phyloP scores from a whole-genome alignment of 176 grass and related monocot genomes.

The Calamus simplicifolius region DNA sequence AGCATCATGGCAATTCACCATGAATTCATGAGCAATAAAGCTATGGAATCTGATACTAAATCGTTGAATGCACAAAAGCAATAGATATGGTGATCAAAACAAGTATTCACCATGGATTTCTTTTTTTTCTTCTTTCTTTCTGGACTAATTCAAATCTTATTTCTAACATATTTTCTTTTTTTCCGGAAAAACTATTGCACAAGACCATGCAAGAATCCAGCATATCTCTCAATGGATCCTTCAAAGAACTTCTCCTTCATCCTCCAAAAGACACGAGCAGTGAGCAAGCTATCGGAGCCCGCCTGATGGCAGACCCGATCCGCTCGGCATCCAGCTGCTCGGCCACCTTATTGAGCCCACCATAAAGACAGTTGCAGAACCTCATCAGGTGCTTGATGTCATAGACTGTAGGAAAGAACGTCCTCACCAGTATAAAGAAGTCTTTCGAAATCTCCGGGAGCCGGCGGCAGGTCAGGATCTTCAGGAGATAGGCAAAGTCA shows the following conservation, averaged over 20 bases:
- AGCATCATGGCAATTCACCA: too few relatives aligned
- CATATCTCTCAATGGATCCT: conserved; percentile 9
- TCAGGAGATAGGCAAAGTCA: conserved; percentile 11
- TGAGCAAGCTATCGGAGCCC: conserved; percentile 15
- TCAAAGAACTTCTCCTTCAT: not conserved
- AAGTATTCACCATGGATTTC: too few relatives aligned
- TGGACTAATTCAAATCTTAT: too few relatives aligned
- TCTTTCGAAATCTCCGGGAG: not conserved
- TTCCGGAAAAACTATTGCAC: not conserved
- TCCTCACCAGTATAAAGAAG: not conserved
- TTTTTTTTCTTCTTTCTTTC: too few relatives aligned
- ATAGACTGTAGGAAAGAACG: conserved; percentile 3
- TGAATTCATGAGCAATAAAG: too few relatives aligned
- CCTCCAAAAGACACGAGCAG: conserved; percentile 6
- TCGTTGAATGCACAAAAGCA: too few relatives aligned
- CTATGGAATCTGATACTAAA: too few relatives aligned
- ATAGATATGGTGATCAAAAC: too few relatives aligned
- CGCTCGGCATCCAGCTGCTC: conserved; percentile 6
- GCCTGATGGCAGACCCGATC: conserved; percentile 9
- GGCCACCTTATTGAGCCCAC: conserved; percentile 5
- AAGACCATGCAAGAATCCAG: conserved; percentile 4
- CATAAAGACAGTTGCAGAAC: conserved; percentile 8
- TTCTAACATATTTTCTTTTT: too few relatives aligned
- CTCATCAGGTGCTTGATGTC: conserved; percentile 16
- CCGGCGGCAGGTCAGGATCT: conserved; percentile 6